Base-by-base conservation (phyloP, 371 early-diverging fungal genomes). In the Mortierella polycephala region DNA sequence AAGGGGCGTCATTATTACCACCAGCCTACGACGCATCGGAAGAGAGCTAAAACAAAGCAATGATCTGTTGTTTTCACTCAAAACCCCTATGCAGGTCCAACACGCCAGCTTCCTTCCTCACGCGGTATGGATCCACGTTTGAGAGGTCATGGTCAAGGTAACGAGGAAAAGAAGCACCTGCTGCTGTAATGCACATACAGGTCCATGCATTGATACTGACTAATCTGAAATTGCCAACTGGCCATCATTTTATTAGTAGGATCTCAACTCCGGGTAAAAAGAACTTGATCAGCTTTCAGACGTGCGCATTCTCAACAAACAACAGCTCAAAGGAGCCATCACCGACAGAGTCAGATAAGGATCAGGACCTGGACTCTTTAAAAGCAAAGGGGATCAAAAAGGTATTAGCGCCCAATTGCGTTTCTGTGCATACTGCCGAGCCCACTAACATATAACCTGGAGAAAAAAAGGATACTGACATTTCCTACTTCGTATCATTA, bases 341-440 rank as follows among this genome's bases (percentile, higher is more conserved):
- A n/a, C 44, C 65, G 9, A 52, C 71, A 47, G 63, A 45, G 6
- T 7, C 39, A 49, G 30, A 55, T 3, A 18, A 49, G 50, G 58
- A 61, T 5, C 39, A 40, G 49, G 47, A 66, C 41, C 52, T 56
- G 54, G 66, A 61, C 4, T 10, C 37, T 0, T 14, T 57, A 42
- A 71, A 64, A 57, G 45, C 46, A 63, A 71, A 71, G 47, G 62
- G 62, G 40, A n/a, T 61, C 49, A 70, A 69, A 39, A 75, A 70
- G 75, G 75, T 75, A 69, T 60, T 40, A 46, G 20, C 16, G 40
- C 30, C 30, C 21, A 11, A 1, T 39, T 8, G 30, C 5, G 18
- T 23, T 23, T 59, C 14, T 20, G 13, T 14, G 21, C 20, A 46
- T 42, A 23, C 21, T 21, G 16, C 57, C 14, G 42, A 45, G 53